Conservation (phyloP, 2,329 filamentous ascomycete species). For the Blastomyces silverae region DNA sequence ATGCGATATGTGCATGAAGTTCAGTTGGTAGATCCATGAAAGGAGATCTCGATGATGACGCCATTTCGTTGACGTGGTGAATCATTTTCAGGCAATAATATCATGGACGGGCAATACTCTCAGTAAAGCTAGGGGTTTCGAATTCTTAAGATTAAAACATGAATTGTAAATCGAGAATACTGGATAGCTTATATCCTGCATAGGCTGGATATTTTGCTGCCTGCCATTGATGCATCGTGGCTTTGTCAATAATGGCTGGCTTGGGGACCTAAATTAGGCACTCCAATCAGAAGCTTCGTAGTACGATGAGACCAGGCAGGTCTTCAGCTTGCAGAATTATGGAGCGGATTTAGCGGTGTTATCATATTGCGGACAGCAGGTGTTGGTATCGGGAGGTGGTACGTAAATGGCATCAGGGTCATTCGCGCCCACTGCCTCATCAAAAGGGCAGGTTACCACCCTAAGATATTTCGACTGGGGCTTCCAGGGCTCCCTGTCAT, state of each 20-base stretch:
- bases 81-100: slow-evolving; percentile 7
- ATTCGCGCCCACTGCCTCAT: neutral
- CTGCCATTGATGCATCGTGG: neutral
- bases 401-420: neutral
- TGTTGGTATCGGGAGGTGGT: neutral
- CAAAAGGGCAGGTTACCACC: neutral
- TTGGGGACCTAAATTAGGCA: neutral
- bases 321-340: neutral
- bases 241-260: neutral
- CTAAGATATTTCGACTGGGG: neutral
- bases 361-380: neutral
- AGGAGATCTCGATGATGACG: neutral
- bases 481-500: neutral
- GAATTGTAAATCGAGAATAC: neutral
- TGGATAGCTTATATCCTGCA: neutral
- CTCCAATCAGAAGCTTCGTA: neutral
- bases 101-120: too few species aligned
- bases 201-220: slow-evolving; percentile 7
- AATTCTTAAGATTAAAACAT: neutral
- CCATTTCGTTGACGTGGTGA: neutral
- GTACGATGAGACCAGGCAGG: neutral
- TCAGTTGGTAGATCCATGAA: slow-evolving; percentile 56
- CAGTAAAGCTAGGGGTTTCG: neutral
- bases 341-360: neutral
- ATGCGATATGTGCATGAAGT: slow-evolving; percentile 57